Conservation (phyloP, 768 basidiomycete species). For the Infundibulicybe gibba region DNA sequence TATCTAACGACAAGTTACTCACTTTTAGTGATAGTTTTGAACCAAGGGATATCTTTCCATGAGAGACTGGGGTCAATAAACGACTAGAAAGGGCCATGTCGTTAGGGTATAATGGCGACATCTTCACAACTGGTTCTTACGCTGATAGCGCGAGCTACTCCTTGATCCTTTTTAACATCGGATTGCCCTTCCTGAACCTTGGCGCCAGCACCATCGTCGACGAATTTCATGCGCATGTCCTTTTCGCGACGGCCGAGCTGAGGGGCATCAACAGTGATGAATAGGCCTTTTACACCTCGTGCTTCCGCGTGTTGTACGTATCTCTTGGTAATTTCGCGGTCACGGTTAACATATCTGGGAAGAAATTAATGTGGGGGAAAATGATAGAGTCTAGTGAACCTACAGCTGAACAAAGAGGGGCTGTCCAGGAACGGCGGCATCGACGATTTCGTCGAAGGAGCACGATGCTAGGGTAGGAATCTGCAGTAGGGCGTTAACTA, state of each 20-base stretch:
- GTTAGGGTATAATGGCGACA: not conserved
- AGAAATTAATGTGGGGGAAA: not conserved
- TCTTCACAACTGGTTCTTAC: constrained; percentile 34
- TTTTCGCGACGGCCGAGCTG: constrained; percentile 94
- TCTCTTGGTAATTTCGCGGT: constrained; percentile 78
- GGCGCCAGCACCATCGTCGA: constrained; percentile 66
- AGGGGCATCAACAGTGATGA: constrained; percentile 97
- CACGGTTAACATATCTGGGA: constrained; percentile 84
- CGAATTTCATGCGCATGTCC: constrained; percentile 98
- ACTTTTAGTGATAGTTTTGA: constrained; percentile 75
- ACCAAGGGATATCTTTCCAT: constrained; percentile 85
- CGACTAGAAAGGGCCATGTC: constrained; percentile 39
- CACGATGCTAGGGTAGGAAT: constrained; percentile 95
- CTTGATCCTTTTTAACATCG: constrained; percentile 78
- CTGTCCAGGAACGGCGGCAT: constrained; percentile 77
- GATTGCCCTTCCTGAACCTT: constrained; percentile 47
- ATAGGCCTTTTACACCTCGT: constrained; percentile 88
- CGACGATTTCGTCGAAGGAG: constrained; percentile 92
- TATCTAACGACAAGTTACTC: not conserved
- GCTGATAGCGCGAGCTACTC: constrained; percentile 91
- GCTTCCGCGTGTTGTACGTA: constrained; percentile 89
- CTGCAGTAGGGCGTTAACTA: constrained; percentile 33
- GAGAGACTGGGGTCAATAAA: constrained; percentile 92
- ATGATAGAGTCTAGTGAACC: constrained; percentile 10
- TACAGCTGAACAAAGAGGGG: constrained; percentile 84